Percentiles rank a stretch among this genome's conserved stretches.
Evolutionary conservation across 805 yeast genomes (phyloP).

Genomic region (Candida glaebosa): DNA sequence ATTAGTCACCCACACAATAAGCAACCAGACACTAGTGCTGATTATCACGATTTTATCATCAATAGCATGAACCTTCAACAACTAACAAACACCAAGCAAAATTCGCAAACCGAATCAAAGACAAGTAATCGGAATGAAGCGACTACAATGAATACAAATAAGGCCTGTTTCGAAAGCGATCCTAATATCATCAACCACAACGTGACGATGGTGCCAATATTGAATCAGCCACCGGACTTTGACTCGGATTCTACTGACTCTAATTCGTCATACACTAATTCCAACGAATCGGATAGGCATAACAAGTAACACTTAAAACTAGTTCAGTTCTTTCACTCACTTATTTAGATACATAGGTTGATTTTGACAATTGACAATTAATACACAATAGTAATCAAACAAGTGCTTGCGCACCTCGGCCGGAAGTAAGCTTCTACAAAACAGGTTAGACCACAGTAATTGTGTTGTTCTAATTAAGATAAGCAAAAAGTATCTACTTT

Average conservation of each 20-base stretch:
- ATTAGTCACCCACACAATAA: background rate
- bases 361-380: background rate
- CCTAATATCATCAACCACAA: slow-evolving; percentile 12
- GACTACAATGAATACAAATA: background rate
- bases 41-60: background rate
- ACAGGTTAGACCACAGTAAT: too few species aligned
- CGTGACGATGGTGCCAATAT: slow-evolving; percentile 36
- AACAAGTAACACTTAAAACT: background rate
- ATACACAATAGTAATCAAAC: too few species aligned
- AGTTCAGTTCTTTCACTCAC: background rate
- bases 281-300: background rate
- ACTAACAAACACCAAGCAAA: background rate
- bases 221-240: slow-evolving; percentile 37
- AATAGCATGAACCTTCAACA: background rate
- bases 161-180: background rate
- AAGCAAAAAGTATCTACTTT: too few species aligned
- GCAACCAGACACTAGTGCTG: background rate
- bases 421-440: too few species aligned
- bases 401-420: too few species aligned
- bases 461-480: too few species aligned
- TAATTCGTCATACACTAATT: background rate
- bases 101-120: background rate
- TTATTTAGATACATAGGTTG: background rate
- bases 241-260: slow-evolving; percentile 17
- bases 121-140: background rate